These are phyloP conservation scores for Penicillium sp. DNA, from an alignment of 2,329 filamentous ascomycete genomes.

Conservation along the genomic window DNA sequence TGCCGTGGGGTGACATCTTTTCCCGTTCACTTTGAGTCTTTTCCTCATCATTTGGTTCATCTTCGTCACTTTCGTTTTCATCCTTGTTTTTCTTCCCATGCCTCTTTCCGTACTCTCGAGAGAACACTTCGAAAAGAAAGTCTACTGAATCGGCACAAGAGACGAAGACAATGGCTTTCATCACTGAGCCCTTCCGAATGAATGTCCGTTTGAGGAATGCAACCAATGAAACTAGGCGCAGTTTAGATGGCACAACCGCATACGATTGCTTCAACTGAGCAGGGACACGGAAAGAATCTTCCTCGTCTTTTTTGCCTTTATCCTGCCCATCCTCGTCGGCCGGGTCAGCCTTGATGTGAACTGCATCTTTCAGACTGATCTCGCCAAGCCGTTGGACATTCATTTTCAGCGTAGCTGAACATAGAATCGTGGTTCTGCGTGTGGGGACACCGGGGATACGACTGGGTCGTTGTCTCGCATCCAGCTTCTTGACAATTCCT, in stretches of 20 bases:
- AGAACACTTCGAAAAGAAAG: constrained; percentile 89
- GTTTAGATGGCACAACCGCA: constrained; percentile 82
- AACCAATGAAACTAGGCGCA: constrained; percentile 85
- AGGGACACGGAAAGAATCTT: constrained; percentile 74
- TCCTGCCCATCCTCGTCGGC: constrained; percentile 58
- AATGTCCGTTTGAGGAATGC: constrained; percentile 86
- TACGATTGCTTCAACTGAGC: constrained; percentile 94
- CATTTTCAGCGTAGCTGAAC: constrained; percentile 97
- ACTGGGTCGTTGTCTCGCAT: constrained; percentile 66
- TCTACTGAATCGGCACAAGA: constrained; percentile 97
- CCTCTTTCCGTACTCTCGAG: constrained; percentile 41
- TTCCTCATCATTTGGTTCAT: constrained; percentile 29
- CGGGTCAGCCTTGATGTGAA: constrained; percentile 76
- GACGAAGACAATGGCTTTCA: constrained; percentile 97
- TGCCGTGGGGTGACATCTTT: constrained; percentile 43
- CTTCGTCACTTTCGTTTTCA: constrained; percentile 21
- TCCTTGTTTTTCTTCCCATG: constrained; percentile 30
- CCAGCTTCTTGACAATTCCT: constrained; percentile 79
- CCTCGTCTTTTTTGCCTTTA: constrained; percentile 52
- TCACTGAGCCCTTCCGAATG: constrained; percentile 83
- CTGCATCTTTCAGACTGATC: constrained; percentile 90
- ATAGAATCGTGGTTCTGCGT: constrained; percentile 81
- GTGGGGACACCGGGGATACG: constrained; percentile 70
- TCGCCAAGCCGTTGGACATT: constrained; percentile 92
- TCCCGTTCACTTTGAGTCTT: constrained; percentile 28